Base-by-base conservation (phyloP, 2,329 filamentous ascomycete species). In the Periconia digitata region DNA sequence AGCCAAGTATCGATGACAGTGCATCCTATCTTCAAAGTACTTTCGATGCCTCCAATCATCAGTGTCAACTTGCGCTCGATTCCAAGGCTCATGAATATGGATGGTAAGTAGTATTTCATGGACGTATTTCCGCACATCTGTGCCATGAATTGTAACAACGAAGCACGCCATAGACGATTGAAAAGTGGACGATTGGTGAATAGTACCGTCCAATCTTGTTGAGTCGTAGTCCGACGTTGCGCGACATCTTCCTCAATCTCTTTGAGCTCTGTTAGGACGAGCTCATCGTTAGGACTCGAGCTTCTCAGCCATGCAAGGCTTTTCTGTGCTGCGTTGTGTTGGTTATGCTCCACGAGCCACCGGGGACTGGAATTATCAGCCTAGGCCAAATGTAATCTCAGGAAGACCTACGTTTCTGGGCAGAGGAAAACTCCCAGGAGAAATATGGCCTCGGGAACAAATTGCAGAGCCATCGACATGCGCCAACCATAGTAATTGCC, bases 101-200 rank as follows among this genome's bases (percentile, higher is more conserved):
- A 76, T 0, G 81, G 81, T 0, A 84, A 72, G 54, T 83, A 83
- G 55, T 84, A 83, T 56, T 84, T 83, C 72, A 84, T 83, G 2
- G 79, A 80, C 0, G 80, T 79, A 13, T 80, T 79, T 17, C 81
- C 81, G 54, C 79, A 82, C 77, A 83, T 80, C 55, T 82, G 79
- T 0, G 79, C 78, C 77, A 84, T 79, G 63, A 84, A 83, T 60
- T 83, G 80, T 5, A 84, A 70, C 1, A 83, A 66, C 0, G 79
- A 74, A 1, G 80, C 79, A 16, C 81, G 74, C 82, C 81, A 84
- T 13, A 84, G 69, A 0, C 81, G 73, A 13, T 75, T 72, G 57
- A 78, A 79, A 1, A 84, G 67, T 12, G 73, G 66, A 13, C 68
- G 63, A 23, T 81, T 69, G 3, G 71, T 73, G 61, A 84, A 80